These are phyloP conservation scores for Globisporangium echinulatum DNA, from an alignment of 352 stramenopile genomes.

Conservation along the genomic window DNA sequence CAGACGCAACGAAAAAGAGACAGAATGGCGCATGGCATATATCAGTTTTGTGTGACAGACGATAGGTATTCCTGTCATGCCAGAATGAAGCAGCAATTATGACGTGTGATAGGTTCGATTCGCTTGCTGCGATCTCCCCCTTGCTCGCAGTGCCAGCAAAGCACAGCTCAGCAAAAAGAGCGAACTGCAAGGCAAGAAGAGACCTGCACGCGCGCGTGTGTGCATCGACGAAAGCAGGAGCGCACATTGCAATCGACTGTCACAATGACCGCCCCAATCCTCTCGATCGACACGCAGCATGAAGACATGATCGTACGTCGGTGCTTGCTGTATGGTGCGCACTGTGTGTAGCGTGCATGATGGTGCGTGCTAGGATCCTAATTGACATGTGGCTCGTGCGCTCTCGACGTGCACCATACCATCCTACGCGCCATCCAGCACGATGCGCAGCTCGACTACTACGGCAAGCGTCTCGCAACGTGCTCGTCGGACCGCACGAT, in stretches of 20 bases:
- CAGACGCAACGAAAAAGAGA: too few relatives aligned
- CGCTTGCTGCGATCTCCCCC: neutral
- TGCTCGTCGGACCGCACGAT: slow-evolving; percentile 97
- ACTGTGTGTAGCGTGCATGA: neutral
- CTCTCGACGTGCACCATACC: neutral
- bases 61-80: too few relatives aligned
- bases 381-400: neutral
- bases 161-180: slow-evolving; percentile 3
- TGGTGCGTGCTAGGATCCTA: neutral
- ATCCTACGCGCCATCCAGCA: slow-evolving; percentile 46
- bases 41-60: too few relatives aligned
- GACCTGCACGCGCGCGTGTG: too few relatives aligned
- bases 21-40: too few relatives aligned
- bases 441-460: slow-evolving; percentile 99
- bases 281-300: slow-evolving; percentile 96
- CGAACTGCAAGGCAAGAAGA: too few relatives aligned
- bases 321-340: too few relatives aligned
- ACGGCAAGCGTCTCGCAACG: slow-evolving; percentile 98
- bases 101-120: too few relatives aligned
- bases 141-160: slow-evolving; percentile 18
- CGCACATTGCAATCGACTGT: too few relatives aligned
- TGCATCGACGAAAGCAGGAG: too few relatives aligned
- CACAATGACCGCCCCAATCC: slow-evolving; percentile 77
- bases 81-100: too few relatives aligned
- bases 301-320: slow-evolving; percentile 93